phyloP scores from a whole-genome alignment of 2,329 filamentous ascomycete genomes.

The Dactylellina haptotyla region DNA sequence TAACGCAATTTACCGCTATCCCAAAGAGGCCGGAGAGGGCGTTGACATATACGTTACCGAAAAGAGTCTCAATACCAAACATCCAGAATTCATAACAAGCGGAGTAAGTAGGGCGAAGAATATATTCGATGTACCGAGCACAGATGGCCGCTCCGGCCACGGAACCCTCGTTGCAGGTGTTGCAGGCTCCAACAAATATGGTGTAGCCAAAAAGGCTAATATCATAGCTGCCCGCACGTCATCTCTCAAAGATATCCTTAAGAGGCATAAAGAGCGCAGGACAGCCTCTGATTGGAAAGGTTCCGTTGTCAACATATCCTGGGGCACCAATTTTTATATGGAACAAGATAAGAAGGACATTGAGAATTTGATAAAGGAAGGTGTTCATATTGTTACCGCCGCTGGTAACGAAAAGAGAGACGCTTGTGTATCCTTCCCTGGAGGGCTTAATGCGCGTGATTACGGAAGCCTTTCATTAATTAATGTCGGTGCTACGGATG shows the following conservation, averaged over 20 bases:
- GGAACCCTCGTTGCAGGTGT: conserved; percentile 17
- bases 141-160: not conserved
- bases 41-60: conserved; percentile 26
- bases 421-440: conserved; percentile 8
- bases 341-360: not conserved
- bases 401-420: conserved; percentile 21
- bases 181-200: not conserved
- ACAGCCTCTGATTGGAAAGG: conserved; percentile 3
- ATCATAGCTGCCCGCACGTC: conserved; percentile 1
- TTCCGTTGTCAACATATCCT: conserved; percentile 21
- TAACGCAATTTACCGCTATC: conserved; percentile 8
- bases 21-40: conserved; percentile 8
- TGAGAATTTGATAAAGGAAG: not conserved
- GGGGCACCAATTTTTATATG: not conserved
- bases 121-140: not conserved
- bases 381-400: conserved; percentile 23
- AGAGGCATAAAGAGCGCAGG: conserved; percentile 5
- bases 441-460: conserved; percentile 1
- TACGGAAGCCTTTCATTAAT: not conserved
- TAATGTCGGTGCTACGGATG: conserved; percentile 16
- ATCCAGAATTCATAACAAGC: not conserved
- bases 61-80: not conserved
- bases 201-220: conserved; percentile 26
- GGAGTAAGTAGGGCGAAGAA: conserved; percentile 1
- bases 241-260: not conserved